A percentile compares a stretch with the other conserved stretches of the same genome.
Evolutionary conservation across 1,139 yeast species (phyloP).

Genomic region (Suhomyces taliae): DNA sequence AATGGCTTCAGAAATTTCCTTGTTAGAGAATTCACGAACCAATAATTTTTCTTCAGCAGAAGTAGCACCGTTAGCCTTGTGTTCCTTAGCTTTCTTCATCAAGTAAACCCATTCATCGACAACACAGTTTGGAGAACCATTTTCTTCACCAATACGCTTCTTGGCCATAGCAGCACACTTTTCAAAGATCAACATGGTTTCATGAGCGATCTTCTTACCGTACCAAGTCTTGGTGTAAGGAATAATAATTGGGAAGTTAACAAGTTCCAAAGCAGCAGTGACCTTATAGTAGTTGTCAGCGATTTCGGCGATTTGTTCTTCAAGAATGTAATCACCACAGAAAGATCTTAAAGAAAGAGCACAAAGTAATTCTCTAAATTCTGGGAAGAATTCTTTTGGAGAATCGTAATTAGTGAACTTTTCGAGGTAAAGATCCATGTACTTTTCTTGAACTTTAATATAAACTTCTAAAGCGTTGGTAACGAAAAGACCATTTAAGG

Average conservation of each 20-base stretch:
- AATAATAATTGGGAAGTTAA: conserved; percentile 92
- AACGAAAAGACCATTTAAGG: conserved; percentile 86
- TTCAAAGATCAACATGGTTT: conserved; percentile 89
- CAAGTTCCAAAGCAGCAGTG: conserved; percentile 94
- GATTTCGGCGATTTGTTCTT: conserved; percentile 79
- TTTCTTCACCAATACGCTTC: conserved; percentile 65
- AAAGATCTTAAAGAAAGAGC: conserved; percentile 90
- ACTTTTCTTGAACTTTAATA: conserved; percentile 77
- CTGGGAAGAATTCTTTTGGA: conserved; percentile 80
- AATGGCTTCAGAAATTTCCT: conserved; percentile 92
- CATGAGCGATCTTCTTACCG: conserved; percentile 89
- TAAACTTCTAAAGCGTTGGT: conserved; percentile 79
- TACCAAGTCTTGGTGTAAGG: conserved; percentile 98
- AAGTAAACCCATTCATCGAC: conserved; percentile 93
- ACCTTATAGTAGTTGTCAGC: conserved; percentile 90
- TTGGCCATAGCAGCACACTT: conserved; percentile 86
- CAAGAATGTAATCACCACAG: conserved; percentile 93
- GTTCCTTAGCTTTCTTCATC: conserved; percentile 74
- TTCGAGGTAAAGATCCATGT: conserved; percentile 79
- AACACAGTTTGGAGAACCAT: conserved; percentile 80
- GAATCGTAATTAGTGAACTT: conserved; percentile 59
- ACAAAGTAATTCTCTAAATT: conserved; percentile 93
- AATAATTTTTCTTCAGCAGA: conserved; percentile 53
- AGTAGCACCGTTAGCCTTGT: conserved; percentile 31
- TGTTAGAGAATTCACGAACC: conserved; percentile 83